Evolutionary conservation across 345 rosid species (phyloP).

Genomic region (Eucalyptus victrix): DNA sequence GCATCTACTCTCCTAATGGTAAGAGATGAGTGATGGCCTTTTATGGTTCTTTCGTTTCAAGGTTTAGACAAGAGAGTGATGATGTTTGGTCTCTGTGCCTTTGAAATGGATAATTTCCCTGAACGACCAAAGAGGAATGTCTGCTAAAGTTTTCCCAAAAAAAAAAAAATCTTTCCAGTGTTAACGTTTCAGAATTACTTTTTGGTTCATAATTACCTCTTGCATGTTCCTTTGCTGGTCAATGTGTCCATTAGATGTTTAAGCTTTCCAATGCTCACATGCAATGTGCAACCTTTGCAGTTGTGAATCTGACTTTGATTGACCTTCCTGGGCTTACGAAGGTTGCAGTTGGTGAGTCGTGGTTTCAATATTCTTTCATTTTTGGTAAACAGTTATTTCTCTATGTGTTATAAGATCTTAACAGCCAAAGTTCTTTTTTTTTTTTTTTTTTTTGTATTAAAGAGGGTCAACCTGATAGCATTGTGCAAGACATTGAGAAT

Average conservation of each 20-base stretch:
- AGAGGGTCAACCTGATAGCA: constrained; percentile 93
- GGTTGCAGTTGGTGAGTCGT: constrained; percentile 83
- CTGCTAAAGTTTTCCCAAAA: not conserved
- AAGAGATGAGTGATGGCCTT: constrained; percentile 1
- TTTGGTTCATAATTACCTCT: not conserved
- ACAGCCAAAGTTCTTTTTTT: not conserved
- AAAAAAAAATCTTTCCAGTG: not conserved
- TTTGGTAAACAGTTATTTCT: not conserved
- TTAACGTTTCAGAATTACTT: not conserved
- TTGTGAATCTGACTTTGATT: constrained; percentile 88
- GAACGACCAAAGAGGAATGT: not conserved
- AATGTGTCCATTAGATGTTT: not conserved
- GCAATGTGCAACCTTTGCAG: constrained; percentile 17
- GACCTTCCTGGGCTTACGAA: constrained; percentile 99
- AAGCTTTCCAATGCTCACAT: not conserved
- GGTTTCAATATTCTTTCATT: not conserved
- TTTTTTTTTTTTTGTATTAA: not conserved
- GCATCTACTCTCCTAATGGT: constrained; percentile 94
- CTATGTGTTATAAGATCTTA: not conserved
- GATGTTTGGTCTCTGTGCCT: not conserved
- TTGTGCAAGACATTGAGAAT: constrained; percentile 80
- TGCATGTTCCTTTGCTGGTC: not conserved
- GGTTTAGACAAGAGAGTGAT: not conserved
- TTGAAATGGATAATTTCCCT: not conserved
- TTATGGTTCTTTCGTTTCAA: not conserved